These are phyloP conservation scores for Vaccinium vitisidaea DNA, from an alignment of 148 eudicot genomes.

Conservation along the genomic window DNA sequence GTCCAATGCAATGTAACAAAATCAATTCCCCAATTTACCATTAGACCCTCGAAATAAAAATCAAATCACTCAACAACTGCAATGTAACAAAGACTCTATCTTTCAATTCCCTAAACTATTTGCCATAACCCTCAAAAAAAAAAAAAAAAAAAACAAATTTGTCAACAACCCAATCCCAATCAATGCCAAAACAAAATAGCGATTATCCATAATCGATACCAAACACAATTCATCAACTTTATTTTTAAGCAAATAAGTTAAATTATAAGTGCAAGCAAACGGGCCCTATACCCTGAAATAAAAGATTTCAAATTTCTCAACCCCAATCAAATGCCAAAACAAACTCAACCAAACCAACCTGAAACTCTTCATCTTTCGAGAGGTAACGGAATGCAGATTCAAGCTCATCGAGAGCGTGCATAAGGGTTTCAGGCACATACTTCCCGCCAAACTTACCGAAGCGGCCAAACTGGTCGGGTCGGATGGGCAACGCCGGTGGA, in stretches of 20 bases:
- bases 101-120: not conserved
- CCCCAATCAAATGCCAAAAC: not conserved
- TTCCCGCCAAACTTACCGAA: constrained; percentile 92
- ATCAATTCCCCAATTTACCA: not conserved
- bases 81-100: not conserved
- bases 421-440: constrained; percentile 92
- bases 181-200: too few species aligned
- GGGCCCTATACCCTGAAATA: too few species aligned
- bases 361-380: constrained; percentile 55
- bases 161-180: too few species aligned
- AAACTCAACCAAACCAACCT: constrained; percentile 39
- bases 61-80: not conserved
- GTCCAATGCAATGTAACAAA: not conserved
- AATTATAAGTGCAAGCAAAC: too few species aligned
- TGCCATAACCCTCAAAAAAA: not conserved
- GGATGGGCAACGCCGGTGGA: constrained; percentile 27
- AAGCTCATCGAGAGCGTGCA: constrained; percentile 84
- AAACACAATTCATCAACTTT: too few species aligned
- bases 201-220: too few species aligned
- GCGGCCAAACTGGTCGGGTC: constrained; percentile 89
- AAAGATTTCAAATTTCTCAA: not conserved
- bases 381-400: constrained; percentile 65
- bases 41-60: not conserved
- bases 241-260: too few species aligned
- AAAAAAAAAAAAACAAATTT: not conserved